A percentile compares a stretch with the other conserved stretches of the same genome.
Conservation (phyloP, 805 yeast species). For the Pichia ethanolica region DNA sequence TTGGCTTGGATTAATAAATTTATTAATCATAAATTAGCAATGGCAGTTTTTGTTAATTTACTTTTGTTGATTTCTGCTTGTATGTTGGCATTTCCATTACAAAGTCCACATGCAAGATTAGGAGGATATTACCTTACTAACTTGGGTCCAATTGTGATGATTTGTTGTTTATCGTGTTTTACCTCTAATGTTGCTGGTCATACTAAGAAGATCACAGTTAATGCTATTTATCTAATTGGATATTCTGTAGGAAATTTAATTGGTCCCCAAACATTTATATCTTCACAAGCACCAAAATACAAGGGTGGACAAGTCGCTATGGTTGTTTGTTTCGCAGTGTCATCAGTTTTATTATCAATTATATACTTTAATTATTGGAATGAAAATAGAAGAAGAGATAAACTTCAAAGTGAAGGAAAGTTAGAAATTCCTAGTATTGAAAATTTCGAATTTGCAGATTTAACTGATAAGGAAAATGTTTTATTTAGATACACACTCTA, state of each 20-base stretch:
- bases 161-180: conserved; percentile 26
- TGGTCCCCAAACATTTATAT: conserved; percentile 66
- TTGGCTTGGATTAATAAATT: conserved; percentile 22
- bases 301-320: conserved; percentile 42
- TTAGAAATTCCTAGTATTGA: conserved; percentile 9
- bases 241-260: conserved; percentile 63
- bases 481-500: conserved; percentile 11
- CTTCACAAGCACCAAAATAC: conserved; percentile 50
- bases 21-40: conserved; percentile 19
- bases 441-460: conserved; percentile 15
- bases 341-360: too few relatives aligned
- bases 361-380: conserved; percentile 14
- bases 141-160: conserved; percentile 21
- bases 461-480: conserved; percentile 17
- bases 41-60: too few relatives aligned
- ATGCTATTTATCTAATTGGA: conserved; percentile 52
- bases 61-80: conserved; percentile 10
- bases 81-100: conserved; percentile 17
- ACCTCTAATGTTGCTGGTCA: conserved; percentile 60
- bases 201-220: conserved; percentile 60
- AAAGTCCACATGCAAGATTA: conserved; percentile 14
- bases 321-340: conserved; percentile 26
- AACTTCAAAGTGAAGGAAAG: conserved; percentile 5
- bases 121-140: conserved; percentile 25
- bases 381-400: conserved; percentile 14